Evolutionary conservation across 305 asterid genomes (phyloP).

Genomic region (Solanum hybrid): DNA sequence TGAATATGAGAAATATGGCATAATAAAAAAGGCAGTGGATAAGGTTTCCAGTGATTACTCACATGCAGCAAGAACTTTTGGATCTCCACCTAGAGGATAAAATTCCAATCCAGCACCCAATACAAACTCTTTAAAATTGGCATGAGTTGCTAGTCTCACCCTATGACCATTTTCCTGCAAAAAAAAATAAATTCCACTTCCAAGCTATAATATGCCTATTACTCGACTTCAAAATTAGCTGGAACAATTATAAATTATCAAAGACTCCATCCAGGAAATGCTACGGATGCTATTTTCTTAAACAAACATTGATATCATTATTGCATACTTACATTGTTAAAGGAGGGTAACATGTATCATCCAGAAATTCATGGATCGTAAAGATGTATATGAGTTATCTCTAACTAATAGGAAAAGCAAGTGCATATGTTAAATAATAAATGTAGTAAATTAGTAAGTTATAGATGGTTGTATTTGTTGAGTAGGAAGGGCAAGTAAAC

Average conservation of each 20-base stretch:
- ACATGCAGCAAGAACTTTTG: conserved; percentile 92
- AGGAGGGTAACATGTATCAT: not conserved
- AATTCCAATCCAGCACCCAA: conserved; percentile 83
- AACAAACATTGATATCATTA: not conserved
- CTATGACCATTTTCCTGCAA: conserved; percentile 83
- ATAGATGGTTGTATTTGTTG: not conserved
- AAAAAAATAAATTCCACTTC: conserved; percentile 12
- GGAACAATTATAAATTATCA: not conserved
- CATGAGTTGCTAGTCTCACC: conserved; percentile 81
- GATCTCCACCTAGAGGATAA: conserved; percentile 89
- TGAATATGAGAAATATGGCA: not conserved
- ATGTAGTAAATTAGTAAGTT: not conserved
- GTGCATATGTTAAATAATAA: not conserved
- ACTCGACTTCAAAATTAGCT: conserved; percentile 3
- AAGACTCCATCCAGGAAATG: not conserved
- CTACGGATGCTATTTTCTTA: not conserved
- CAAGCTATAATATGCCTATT: not conserved
- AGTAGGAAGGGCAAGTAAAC: conserved; percentile 20
- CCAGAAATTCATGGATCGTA: not conserved
- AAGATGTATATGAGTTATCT: not conserved
- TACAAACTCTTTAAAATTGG: conserved; percentile 79
- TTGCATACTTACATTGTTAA: not conserved
- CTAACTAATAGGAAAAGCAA: not conserved
- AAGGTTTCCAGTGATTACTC: conserved; percentile 20
- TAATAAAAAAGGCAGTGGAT: not conserved